These are phyloP conservation scores for Yarrowia galli DNA, from an alignment of 1,139 yeast genomes.

Conservation along the genomic window DNA sequence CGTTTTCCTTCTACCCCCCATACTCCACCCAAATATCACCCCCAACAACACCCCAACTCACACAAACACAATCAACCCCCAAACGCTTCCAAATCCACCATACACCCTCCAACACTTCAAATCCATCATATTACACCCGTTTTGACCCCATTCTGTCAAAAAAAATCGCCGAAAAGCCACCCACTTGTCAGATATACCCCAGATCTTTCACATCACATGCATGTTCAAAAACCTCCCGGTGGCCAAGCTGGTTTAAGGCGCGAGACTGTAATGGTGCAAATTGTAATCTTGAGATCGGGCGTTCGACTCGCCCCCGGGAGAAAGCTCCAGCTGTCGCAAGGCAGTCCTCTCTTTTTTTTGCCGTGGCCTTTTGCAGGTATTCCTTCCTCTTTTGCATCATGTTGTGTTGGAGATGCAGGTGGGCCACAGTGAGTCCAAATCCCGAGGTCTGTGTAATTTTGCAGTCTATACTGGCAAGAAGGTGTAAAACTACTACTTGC, in stretches of 20 bases:
- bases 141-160: not conserved
- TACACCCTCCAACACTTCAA: not conserved
- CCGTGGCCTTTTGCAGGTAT: slow-evolving; percentile 6
- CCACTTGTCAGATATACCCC: not conserved
- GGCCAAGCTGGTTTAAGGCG: slow-evolving; percentile 39
- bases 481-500: too few relatives aligned
- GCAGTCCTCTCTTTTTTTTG: not conserved
- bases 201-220: too few relatives aligned
- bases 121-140: not conserved
- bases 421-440: not conserved
- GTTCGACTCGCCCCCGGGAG: slow-evolving; percentile 39
- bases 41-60: not conserved
- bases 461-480: too few relatives aligned
- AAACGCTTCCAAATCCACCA: not conserved
- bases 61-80: not conserved
- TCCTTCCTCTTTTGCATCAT: slow-evolving; percentile 1
- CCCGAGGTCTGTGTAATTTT: too few relatives aligned
- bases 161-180: not conserved
- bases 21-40: not conserved
- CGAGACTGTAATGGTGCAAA: slow-evolving; percentile 36
- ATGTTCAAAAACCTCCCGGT: slow-evolving; percentile 31
- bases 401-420: slow-evolving; percentile 5
- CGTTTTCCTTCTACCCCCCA: not conserved
- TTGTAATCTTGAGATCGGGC: slow-evolving; percentile 38
- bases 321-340: not conserved